A percentile compares a stretch with the other conserved stretches of the same genome.
Conservation (phyloP, 441 rosid genomes). For the California macrophylla region DNA sequence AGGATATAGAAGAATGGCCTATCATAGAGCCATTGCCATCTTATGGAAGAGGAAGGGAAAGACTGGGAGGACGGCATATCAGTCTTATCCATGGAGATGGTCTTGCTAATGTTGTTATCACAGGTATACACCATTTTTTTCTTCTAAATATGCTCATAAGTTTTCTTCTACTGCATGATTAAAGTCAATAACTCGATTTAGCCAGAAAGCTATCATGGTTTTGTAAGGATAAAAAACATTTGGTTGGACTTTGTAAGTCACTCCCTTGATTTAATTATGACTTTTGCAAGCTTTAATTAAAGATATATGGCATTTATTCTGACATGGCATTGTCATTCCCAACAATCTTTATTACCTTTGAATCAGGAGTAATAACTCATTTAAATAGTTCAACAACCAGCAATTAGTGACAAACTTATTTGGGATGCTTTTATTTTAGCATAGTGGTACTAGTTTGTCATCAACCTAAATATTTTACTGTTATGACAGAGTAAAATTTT, state of each 20-base stretch:
- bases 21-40: conserved; percentile 78
- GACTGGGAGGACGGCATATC: conserved; percentile 79
- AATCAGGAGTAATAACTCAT: background rate
- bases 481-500: background rate
- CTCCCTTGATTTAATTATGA: background rate
- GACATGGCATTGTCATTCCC: background rate
- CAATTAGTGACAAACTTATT: background rate
- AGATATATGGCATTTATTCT: background rate
- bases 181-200: background rate
- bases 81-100: conserved; percentile 92
- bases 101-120: conserved; percentile 59
- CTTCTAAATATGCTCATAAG: background rate
- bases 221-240: background rate
- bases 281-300: background rate
- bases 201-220: background rate
- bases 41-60: conserved; percentile 96
- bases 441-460: background rate
- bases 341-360: background rate
- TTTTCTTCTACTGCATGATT: background rate
- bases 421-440: background rate
- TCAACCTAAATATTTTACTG: background rate
- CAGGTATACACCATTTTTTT: conserved; percentile 32
- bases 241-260: background rate
- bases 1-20: conserved; percentile 83
- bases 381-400: background rate